These are phyloP conservation scores for Aureobasidium sp. DNA, from an alignment of 2,329 filamentous ascomycete species.

Conservation along the genomic window DNA sequence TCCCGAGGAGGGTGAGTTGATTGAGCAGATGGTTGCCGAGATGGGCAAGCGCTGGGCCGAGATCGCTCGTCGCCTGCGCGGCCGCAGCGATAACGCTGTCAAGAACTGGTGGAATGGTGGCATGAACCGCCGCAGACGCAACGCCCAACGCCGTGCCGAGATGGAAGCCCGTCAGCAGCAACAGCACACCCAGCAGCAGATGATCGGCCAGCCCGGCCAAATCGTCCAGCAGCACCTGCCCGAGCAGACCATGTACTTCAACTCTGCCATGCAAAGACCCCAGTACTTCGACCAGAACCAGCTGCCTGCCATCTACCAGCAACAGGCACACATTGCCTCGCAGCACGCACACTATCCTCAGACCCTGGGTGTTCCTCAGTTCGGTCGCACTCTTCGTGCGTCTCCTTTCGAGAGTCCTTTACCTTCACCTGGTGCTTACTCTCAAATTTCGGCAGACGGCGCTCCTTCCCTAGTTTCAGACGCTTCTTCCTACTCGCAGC, in stretches of 20 bases:
- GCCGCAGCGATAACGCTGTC: slow-evolving; percentile 87
- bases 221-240: slow-evolving; percentile 20
- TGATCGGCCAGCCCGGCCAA: slow-evolving; percentile 18
- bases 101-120: slow-evolving; percentile 99
- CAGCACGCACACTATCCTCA: slow-evolving; percentile 20
- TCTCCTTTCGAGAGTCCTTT: slow-evolving; percentile 47
- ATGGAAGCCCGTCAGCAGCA: slow-evolving; percentile 23
- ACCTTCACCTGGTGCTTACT: slow-evolving; percentile 55
- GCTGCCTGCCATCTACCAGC: slow-evolving; percentile 17
- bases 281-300: slow-evolving; percentile 18
- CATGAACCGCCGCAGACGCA: slow-evolving; percentile 64
- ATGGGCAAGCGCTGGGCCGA: slow-evolving; percentile 90
- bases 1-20: slow-evolving; percentile 64
- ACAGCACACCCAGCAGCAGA: slow-evolving; percentile 19
- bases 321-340: slow-evolving; percentile 15
- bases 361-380: slow-evolving; percentile 26
- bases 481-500: slow-evolving; percentile 37
- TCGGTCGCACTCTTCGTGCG: slow-evolving; percentile 22
- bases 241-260: slow-evolving; percentile 19
- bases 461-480: slow-evolving; percentile 67
- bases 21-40: slow-evolving; percentile 67
- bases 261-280: slow-evolving; percentile 15
- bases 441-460: slow-evolving; percentile 52
- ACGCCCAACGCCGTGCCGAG: slow-evolving; percentile 27
- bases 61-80: slow-evolving; percentile 72